phyloP scores from a whole-genome alignment of 2,329 filamentous ascomycete genomes.

The Fusarium sp. region DNA sequence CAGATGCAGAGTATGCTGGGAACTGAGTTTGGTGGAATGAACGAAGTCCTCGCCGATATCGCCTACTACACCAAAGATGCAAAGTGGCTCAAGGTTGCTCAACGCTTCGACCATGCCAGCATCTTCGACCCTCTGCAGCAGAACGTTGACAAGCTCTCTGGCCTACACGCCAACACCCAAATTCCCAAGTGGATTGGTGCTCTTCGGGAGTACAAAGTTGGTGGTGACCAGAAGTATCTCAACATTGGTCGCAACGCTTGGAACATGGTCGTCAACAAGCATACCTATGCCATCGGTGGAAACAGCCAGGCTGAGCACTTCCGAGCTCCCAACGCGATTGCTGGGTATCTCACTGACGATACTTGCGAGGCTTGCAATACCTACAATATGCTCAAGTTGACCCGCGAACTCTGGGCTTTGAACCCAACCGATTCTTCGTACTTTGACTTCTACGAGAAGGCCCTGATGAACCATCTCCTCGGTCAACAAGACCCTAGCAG shows the following conservation, averaged over 20 bases:
- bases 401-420: constrained; percentile 62
- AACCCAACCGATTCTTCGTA: constrained; percentile 56
- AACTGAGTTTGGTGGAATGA: constrained; percentile 67
- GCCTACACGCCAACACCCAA: constrained; percentile 66
- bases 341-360: constrained; percentile 57
- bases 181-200: constrained; percentile 68
- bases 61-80: constrained; percentile 60
- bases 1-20: constrained; percentile 63
- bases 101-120: constrained; percentile 63
- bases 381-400: constrained; percentile 69
- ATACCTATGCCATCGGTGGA: constrained; percentile 65
- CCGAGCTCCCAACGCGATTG: constrained; percentile 59
- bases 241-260: constrained; percentile 65
- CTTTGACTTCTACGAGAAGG: constrained; percentile 66
- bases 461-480: constrained; percentile 63
- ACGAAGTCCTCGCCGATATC: constrained; percentile 62
- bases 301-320: constrained; percentile 68
- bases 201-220: constrained; percentile 61
- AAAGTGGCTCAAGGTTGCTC: constrained; percentile 60
- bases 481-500: constrained; percentile 60
- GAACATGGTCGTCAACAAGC: constrained; percentile 59
- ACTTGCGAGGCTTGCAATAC: constrained; percentile 66
- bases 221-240: constrained; percentile 58
- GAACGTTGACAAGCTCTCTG: constrained; percentile 59
- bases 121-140: constrained; percentile 61